A percentile compares a stretch with the other conserved stretches of the same genome.
phyloP scores from a whole-genome alignment of 228 moss, liverwort and hornwort genomes.

The Sphagnum magellanicum region DNA sequence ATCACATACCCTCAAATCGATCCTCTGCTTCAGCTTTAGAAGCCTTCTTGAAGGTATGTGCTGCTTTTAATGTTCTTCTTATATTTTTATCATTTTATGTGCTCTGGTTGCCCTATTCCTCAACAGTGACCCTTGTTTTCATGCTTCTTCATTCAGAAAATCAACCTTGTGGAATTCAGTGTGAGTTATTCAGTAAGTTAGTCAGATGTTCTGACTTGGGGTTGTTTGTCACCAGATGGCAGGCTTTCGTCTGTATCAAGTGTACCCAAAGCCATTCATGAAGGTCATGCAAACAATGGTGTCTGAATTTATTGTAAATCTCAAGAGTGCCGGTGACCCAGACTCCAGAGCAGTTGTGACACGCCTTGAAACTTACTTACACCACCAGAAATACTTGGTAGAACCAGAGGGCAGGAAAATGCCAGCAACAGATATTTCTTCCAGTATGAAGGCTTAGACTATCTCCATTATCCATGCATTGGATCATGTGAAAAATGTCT shows the following conservation, averaged over 20 bases:
- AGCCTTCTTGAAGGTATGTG: slow-evolving; percentile 67
- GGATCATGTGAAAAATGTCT: too few relatives aligned
- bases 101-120: not conserved
- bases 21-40: slow-evolving; percentile 75
- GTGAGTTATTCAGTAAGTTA: too few relatives aligned
- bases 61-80: not conserved
- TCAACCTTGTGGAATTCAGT: too few relatives aligned
- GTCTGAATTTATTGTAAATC: slow-evolving; percentile 69
- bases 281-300: slow-evolving; percentile 80
- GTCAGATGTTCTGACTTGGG: not conserved
- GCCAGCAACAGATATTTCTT: slow-evolving; percentile 62
- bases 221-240: slow-evolving; percentile 47
- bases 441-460: slow-evolving; percentile 51
- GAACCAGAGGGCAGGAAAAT: slow-evolving; percentile 86
- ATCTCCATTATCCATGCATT: not conserved
- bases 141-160: too few relatives aligned
- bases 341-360: slow-evolving; percentile 75
- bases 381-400: slow-evolving; percentile 55
- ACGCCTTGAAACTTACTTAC: slow-evolving; percentile 87
- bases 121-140: not conserved
- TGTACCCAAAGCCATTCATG: slow-evolving; percentile 80
- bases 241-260: slow-evolving; percentile 76
- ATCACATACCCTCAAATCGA: slow-evolving; percentile 71
- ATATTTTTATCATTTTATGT: slow-evolving; percentile 4
- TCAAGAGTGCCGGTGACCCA: slow-evolving; percentile 57